Evolutionary conservation across 1,284 basidiomycete genomes (phyloP), one percentile per base, ranked within the genome.

Genomic region (Filobasidium uniguttulatum): DNA sequence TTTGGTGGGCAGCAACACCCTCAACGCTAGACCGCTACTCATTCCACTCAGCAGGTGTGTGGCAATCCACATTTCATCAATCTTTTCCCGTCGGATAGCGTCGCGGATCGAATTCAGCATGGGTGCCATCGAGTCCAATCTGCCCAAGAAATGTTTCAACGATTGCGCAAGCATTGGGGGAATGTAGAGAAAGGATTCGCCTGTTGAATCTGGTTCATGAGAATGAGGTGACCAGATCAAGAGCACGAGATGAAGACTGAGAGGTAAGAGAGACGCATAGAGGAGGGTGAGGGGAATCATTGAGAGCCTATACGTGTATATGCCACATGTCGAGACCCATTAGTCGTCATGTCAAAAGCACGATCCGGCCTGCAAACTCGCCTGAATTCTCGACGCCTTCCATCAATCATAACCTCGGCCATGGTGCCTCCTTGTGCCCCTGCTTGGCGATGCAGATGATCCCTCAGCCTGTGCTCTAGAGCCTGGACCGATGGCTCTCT

Each of bases 261-360:
- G 75, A 57, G 91, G 91, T 1, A 84, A 82, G 30, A 91, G 71
- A 1, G 88, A 87, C 0, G 87, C 87, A 63, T 89, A 90, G 54
- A 91, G 74, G 3, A 91, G 72, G 3, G 82, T 82, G 15, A 91
- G 73, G 1, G 85, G 80, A 31, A 90, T 77, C 31, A 87, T 75
- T 1, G 79, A 79, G 46, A 80, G 76, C 58, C 82, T 84, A 58
- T 3, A 31, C 14, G 29, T 17, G 12, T 19, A 46, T 28, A n/a
- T 31, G 4, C 17, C n/a, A 26, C 14, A 14, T 9, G 22, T 12
- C 22, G 19, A 26, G 19, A 26, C 22, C 10, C 23, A 20, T 9
- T 20, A 19, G 35, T 25, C 34, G 33, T 23, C n/a, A 28, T 25
- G 8, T 29, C 31, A 30, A 17, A 19, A 30, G n/a, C 5, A 25